A percentile compares a stretch with the other conserved stretches of the same genome.
Evolutionary conservation across 176 grass and related monocot species (phyloP).

Genomic region (Oryza meridionalis): DNA sequence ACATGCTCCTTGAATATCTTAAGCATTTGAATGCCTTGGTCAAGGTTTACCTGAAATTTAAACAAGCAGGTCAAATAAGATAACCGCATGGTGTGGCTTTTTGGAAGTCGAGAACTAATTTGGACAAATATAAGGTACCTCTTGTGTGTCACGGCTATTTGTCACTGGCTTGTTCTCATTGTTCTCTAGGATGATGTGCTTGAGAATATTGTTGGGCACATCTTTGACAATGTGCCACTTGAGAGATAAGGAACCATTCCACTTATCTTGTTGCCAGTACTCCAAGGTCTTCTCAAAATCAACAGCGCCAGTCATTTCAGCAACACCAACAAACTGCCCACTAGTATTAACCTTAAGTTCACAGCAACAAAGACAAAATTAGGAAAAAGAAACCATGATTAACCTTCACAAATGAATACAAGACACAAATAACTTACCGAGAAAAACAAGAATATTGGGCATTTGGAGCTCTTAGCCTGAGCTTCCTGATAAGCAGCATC

Average conservation of each 20-base stretch:
- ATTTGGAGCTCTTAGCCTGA: constrained; percentile 68
- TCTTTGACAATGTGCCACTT: constrained; percentile 99
- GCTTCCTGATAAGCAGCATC: constrained; percentile 84
- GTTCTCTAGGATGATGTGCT: constrained; percentile 94
- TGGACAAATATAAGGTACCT: constrained; percentile 36
- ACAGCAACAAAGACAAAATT: not conserved
- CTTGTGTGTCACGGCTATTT: constrained; percentile 95
- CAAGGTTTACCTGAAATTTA: constrained; percentile 69
- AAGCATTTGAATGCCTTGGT: constrained; percentile 89
- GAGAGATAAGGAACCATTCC: constrained; percentile 81
- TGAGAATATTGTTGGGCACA: constrained; percentile 86
- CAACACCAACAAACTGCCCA: constrained; percentile 98
- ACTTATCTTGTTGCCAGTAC: constrained; percentile 98
- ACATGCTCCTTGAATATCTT: constrained; percentile 93
- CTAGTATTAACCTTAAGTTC: constrained; percentile 82
- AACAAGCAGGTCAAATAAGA: not conserved
- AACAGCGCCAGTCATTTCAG: constrained; percentile 87
- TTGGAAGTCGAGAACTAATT: not conserved
- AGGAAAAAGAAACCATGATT: not conserved
- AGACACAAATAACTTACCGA: constrained; percentile 53
- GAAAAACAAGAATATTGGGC: constrained; percentile 95
- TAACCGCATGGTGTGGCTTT: not conserved
- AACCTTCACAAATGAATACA: not conserved
- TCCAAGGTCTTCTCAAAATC: constrained; percentile 92
- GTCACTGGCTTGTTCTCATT: constrained; percentile 96